Base-by-base conservation (phyloP, 2,329 filamentous ascomycete species). In the Pyricularia sp. region DNA sequence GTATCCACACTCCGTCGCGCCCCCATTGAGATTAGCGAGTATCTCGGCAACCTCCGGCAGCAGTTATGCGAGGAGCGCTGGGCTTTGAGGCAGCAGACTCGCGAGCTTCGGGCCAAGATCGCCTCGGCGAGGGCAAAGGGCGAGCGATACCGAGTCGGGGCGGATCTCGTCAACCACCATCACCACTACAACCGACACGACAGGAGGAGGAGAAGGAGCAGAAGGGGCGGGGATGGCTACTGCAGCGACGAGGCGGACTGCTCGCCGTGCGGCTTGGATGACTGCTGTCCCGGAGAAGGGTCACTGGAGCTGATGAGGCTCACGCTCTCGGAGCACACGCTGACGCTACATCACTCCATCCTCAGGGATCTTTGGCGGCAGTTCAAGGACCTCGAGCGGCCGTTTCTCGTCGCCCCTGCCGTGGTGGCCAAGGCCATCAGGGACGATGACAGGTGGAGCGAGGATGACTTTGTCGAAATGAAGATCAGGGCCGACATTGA, bases 361-460 rank as follows among this genome's bases (percentile, higher is more conserved):
- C 70, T 73, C n/a, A 67, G 68, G n/a, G 69, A 70, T 66, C 66
- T 72, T 50, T 73, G 72, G 71, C 31, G 68, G 63, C 69, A 69
- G 65, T 73, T 71, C 70, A 72, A 72, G 71, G 65, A 63, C 25
- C 71, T 72, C 10, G 72, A 73, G 70, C 68, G 67, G 50, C 72
- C 72, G 36, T 73, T 73, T 64, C 68, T 73, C 0, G 65, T 71
- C 7, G 33, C 68, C 23, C 17, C 59, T 50, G 68, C 68, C 17
- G n/a, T 58, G 26, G 42, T 67, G 14, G 70, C 72, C 31, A 69
- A 72, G 63, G 69, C 71, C 10, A 65, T 71, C 23, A 69, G 67
- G 10, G 28, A 67, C 25, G 31, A 65, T 5, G 70, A 69, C 31
- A 59, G 42, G 17, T 71, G 71, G 71, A 63, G 26, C 10, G 70